Base-by-base conservation (phyloP, 2,329 filamentous ascomycete species). In the Fusarium anguioides region DNA sequence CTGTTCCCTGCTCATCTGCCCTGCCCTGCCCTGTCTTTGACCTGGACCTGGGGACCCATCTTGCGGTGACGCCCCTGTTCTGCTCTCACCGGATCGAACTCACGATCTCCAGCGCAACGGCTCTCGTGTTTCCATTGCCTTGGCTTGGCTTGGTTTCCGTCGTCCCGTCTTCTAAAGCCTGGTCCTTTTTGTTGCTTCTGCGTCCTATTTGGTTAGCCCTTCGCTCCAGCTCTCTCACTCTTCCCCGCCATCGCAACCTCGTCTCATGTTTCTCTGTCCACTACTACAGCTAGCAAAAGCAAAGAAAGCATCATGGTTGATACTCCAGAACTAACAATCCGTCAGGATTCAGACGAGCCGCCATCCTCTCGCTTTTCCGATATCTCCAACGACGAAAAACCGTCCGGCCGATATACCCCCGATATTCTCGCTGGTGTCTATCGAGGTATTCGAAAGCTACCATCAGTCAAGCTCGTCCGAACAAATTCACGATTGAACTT, bases 401-500 rank as follows among this genome's bases (percentile, higher is more conserved):
- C 72, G 68, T 70, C 72, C 64, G 75, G 69, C 59, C 77, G 66
- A 47, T 74, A 73, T 70, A 69, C 81, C 21, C 79, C 83, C 62
- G 83, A 86, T 52, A 75, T 85, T 59, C 72, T 86, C 52, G 82
- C 83, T 42, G 82, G 82, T 68, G 82, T 85, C 67, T 84, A 85
- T 72, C 82, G 83, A 66, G 83, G 82, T 64, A 78, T 86, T 65
- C 82, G 80, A 70, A 85, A 81, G 69, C 79, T 82, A 40, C 79
- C 83, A 8, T 71, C 72, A 10, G 69, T 84, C 44, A 82, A 78
- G 66, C 75, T 84, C 27, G 74, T 77, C 18, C 79, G 81, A 66
- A 81, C 81, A 56, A 79, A 81, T 12, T 84, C 84, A 6, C 79
- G 79, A 27, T 72, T 81, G 35, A 77, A 75, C 49, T 71, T 81